phyloP scores from a whole-genome alignment of 2,329 filamentous ascomycete species.

The Pseudocercospora pini-densiflorae region DNA sequence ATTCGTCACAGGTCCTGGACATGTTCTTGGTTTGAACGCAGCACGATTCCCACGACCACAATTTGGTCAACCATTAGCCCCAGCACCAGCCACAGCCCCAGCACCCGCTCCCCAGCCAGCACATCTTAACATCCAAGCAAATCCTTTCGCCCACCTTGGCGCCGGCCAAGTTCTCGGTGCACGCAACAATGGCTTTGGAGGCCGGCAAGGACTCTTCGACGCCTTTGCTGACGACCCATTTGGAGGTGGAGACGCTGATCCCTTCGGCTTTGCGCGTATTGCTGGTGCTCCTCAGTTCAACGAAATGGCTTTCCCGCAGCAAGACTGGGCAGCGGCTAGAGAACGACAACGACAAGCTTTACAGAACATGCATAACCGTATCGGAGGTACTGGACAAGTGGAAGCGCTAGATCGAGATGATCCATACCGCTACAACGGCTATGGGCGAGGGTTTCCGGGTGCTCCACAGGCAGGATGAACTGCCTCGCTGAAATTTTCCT shows the following conservation, averaged over 20 bases:
- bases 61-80: background rate
- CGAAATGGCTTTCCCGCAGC: slow-evolving; percentile 5
- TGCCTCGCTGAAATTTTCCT: background rate
- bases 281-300: slow-evolving; percentile 10
- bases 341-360: slow-evolving; percentile 11
- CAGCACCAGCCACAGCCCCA: background rate
- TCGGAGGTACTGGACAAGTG: slow-evolving; percentile 3
- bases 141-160: background rate
- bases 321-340: background rate
- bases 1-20: background rate
- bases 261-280: slow-evolving; percentile 13
- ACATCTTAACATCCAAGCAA: background rate
- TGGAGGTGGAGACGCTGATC: slow-evolving; percentile 17
- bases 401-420: slow-evolving; percentile 5
- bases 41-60: background rate
- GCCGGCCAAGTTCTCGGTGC: slow-evolving; percentile 13
- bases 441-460: slow-evolving; percentile 8
- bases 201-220: slow-evolving; percentile 15
- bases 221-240: slow-evolving; percentile 23
- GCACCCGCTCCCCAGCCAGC: slow-evolving; percentile 1
- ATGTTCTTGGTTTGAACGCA: background rate
- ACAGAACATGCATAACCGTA: slow-evolving; percentile 16
- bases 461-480: slow-evolving; percentile 13
- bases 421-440: slow-evolving; percentile 12
- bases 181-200: slow-evolving; percentile 15